Base-by-base conservation (phyloP, 345 rosid genomes). In the Balakata baccata region DNA sequence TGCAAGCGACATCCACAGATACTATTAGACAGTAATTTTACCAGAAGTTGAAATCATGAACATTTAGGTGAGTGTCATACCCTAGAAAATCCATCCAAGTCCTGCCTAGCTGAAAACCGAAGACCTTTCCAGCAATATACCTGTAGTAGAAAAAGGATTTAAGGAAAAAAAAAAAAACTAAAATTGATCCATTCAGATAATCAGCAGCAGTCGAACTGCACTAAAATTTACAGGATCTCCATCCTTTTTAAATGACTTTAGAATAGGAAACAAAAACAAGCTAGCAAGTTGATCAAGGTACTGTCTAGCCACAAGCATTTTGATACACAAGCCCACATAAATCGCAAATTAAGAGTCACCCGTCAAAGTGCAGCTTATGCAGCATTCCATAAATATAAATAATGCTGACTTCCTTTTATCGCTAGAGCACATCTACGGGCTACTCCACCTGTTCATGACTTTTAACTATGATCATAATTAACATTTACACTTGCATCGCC, bases 121-220 rank as follows among this genome's bases (percentile, higher is more conserved):
- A 95, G 90, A 78, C 99, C 99, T 83, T 95, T 95, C 98, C 99
- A 95, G 87, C 99, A 95, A 74, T 92, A 95, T 76, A 92, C 99
- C 99, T 92, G 85, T 73, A 80, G 65, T 64, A 59, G 51, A 63
- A 59, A 59, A 53, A 17, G 13, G 25, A 25, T 18, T 8, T 54
- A 29, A 8, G 22, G n/a, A n/a, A n/a, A n/a, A n/a, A 54, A 3
- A 16, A 43, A 41, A 20, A 12, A 25, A 5, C 6, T 12, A 46
- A 3, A 23, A 68, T 7, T 9, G 11, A 68, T 29, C 29, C 43
- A 20, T 18, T 17, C 43, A 0, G 29, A 11, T 25, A 17, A 22
- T 58, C n/a, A 70, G 46, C 13, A 37, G 34, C 11, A 59, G 14
- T 37, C 58, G 17, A 29, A 49, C 50, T 71, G 34, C 66, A 46